Base-by-base conservation (phyloP, 1,284 basidiomycete genomes). In the Trametes versicolor region DNA sequence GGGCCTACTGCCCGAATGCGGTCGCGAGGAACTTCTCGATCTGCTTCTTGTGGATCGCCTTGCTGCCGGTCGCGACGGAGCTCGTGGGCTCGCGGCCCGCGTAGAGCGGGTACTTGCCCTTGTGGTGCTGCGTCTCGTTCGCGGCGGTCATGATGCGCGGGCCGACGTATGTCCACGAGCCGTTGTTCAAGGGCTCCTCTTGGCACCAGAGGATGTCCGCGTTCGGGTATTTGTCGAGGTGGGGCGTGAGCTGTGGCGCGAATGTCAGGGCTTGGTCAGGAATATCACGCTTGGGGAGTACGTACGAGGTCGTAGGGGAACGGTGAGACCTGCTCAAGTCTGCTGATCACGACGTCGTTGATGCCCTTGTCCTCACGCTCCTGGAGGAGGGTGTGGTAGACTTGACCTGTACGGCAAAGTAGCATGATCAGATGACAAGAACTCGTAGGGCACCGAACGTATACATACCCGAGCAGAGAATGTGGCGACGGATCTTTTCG, bases 201-300 rank as follows among this genome's bases (percentile, higher is more conserved):
- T 98, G 97, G 74, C 92, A 94, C 94, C 95, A 98, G 59, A 95
- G 82, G 49, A 98, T 78, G 71, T 94, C 92, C 32, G 96, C 95
- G 77, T 99, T 98, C 69, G 96, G 95, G 83, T 98, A 99, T 80
- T 90, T 91, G 84, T 99, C 97, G 43, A 98, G 85, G 77, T 97
- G 93, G 29, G 94, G 90, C 27, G 92, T 95, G 70, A 95, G 74
- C 92, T 93, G 68, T 2, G 49, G 55, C 56, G 62, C 70, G 52
- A 67, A 60, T 29, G 45, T 19, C 25, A 50, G 37, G 21, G 15
- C 9, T 4, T 2, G n/a, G 19, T 13, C 15, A 23, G 2, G 10
- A 13, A 21, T 9, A n/a, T 13, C 25, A 19, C 17, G 56, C 23
- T 37, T 32, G 29, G 39, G 19, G 34, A 71, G 19, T 36, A 39